Conservation (phyloP, 2,329 filamentous ascomycete species). For the Cladophialophora immunda region DNA sequence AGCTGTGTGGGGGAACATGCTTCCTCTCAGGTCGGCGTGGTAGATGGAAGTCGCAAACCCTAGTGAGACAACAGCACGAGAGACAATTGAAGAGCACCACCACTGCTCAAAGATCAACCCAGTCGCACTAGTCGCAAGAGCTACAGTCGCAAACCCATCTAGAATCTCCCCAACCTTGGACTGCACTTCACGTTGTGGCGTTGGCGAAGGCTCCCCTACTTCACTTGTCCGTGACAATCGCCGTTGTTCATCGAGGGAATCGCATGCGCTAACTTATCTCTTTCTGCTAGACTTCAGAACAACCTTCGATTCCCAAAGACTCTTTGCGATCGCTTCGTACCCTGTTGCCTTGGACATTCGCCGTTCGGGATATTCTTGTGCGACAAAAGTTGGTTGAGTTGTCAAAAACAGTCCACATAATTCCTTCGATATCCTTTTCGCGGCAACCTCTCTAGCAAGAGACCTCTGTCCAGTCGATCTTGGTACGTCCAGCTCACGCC, state of each 20-base stretch:
- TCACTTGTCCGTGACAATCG: neutral
- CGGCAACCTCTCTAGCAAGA: slow-evolving; percentile 21
- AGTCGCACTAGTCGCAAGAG: slow-evolving; percentile 4
- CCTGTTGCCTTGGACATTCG: slow-evolving; percentile 32
- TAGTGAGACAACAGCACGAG: slow-evolving; percentile 6
- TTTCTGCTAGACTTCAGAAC: slow-evolving; percentile 30
- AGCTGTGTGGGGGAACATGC: neutral
- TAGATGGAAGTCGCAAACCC: slow-evolving; percentile 6
- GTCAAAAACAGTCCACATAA: slow-evolving; percentile 28
- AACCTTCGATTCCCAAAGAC: slow-evolving; percentile 35
- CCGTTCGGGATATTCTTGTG: slow-evolving; percentile 37
- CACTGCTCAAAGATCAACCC: neutral
- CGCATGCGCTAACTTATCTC: slow-evolving; percentile 28
- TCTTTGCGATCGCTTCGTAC: slow-evolving; percentile 34
- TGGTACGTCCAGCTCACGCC: slow-evolving; percentile 17
- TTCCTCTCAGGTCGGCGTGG: neutral
- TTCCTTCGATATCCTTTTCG: slow-evolving; percentile 30
- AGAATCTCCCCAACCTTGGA: neutral
- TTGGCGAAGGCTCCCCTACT: neutral
- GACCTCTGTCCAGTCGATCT: slow-evolving; percentile 22
- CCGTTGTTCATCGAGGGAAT: too few species aligned
- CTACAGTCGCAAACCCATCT: neutral
- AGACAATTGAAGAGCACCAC: slow-evolving; percentile 6
- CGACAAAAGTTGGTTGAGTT: slow-evolving; percentile 35
- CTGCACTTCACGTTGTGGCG: slow-evolving; percentile 9